phyloP scores from a whole-genome alignment of 495 filamentous ascomycete genomes.

The Daldinia concentrica region DNA sequence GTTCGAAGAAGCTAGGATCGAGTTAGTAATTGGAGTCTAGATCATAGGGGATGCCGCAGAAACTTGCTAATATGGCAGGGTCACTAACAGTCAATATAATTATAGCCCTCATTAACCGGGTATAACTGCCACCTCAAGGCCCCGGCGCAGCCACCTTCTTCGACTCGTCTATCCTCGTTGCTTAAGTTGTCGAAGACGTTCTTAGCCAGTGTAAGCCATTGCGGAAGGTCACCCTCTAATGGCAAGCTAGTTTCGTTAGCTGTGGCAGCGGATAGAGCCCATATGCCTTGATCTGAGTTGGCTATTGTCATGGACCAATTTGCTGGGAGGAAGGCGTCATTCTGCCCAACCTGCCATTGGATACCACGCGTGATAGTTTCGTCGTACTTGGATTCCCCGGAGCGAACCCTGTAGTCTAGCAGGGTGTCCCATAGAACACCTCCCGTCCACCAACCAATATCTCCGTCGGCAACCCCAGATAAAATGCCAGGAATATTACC shows the following conservation, averaged over 20 bases:
- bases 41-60: background rate
- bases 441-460: constrained; percentile 62
- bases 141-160: constrained; percentile 69
- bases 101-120: constrained; percentile 73
- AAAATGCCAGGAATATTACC: constrained; percentile 66
- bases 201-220: constrained; percentile 75
- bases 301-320: constrained; percentile 76
- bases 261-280: constrained; percentile 72
- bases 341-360: constrained; percentile 63
- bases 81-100: constrained; percentile 74
- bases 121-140: constrained; percentile 82
- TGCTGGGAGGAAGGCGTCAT: constrained; percentile 67
- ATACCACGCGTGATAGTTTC: constrained; percentile 64
- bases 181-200: constrained; percentile 73
- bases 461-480: background rate
- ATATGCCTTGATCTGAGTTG: constrained; percentile 81
- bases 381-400: constrained; percentile 73
- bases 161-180: constrained; percentile 65
- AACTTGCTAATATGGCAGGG: background rate
- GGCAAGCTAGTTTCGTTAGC: constrained; percentile 73
- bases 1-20: constrained; percentile 64
- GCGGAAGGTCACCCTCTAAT: constrained; percentile 58
- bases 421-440: constrained; percentile 71
- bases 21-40: constrained; percentile 12
- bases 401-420: constrained; percentile 77